A percentile compares a stretch with the other conserved stretches of the same genome.
phyloP scores from a whole-genome alignment of 2,329 filamentous ascomycete genomes.

The Penicillium paneum region DNA sequence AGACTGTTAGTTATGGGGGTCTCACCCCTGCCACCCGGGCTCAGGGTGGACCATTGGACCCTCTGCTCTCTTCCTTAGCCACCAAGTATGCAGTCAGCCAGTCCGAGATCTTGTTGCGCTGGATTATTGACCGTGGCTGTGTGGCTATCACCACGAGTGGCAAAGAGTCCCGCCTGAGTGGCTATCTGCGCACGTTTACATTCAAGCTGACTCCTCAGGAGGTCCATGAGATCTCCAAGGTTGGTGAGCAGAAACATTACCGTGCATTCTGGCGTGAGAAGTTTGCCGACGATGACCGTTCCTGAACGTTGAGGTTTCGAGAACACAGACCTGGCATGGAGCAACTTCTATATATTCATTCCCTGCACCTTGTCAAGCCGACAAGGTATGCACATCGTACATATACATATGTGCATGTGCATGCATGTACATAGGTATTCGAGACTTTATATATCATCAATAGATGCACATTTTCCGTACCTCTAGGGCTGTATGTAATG shows the following conservation, averaged over 20 bases:
- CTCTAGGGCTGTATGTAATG: not conserved
- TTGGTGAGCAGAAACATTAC: constrained; percentile 51
- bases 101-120: constrained; percentile 57
- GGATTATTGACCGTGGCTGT: constrained; percentile 60
- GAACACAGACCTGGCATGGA: not conserved
- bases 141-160: constrained; percentile 59
- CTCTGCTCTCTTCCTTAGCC: constrained; percentile 50
- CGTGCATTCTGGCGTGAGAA: constrained; percentile 53
- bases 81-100: constrained; percentile 60
- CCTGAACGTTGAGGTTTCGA: constrained; percentile 7
- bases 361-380: not conserved
- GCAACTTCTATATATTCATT: not conserved
- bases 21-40: constrained; percentile 54
- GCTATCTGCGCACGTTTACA: constrained; percentile 54
- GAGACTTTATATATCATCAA: not conserved
- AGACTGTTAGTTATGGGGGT: constrained; percentile 42
- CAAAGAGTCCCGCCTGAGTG: constrained; percentile 58
- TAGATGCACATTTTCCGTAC: too few relatives aligned
- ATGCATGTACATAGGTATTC: not conserved
- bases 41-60: constrained; percentile 55
- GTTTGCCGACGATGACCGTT: constrained; percentile 46
- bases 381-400: not conserved
- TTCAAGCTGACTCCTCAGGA: constrained; percentile 60
- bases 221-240: constrained; percentile 51
- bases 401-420: not conserved